Evolutionary conservation across 192 early-diverging fungal genomes (phyloP).

Genomic region (Haplosporangium gracile): DNA sequence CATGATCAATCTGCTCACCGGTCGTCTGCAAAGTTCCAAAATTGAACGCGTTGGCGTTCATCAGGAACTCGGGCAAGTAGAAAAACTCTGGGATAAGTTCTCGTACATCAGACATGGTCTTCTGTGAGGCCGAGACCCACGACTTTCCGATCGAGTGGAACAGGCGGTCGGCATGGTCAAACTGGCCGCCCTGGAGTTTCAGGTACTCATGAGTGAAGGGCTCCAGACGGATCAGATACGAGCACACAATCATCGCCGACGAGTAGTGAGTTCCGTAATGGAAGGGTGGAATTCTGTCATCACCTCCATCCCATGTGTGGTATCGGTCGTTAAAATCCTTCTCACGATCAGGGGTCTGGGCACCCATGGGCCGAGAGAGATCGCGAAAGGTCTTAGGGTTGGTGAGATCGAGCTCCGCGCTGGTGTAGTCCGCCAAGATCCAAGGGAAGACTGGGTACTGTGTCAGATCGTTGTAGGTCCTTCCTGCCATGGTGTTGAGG

Average conservation of each 20-base stretch:
- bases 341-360: constrained; percentile 76
- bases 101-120: constrained; percentile 86
- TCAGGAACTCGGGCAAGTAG: constrained; percentile 93
- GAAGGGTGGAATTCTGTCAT: constrained; percentile 71
- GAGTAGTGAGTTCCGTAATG: constrained; percentile 99
- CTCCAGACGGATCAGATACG: constrained; percentile 90
- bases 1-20: constrained; percentile 78
- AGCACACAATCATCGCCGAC: constrained; percentile 90
- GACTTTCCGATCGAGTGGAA: constrained; percentile 84
- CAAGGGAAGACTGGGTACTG: constrained; percentile 99
- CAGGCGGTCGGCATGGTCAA: constrained; percentile 87
- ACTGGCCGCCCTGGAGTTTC: constrained; percentile 83
- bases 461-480: constrained; percentile 90
- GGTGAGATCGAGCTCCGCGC: constrained; percentile 82
- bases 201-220: constrained; percentile 90
- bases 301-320: constrained; percentile 71
- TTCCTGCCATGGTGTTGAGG: constrained; percentile 90
- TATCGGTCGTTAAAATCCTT: constrained; percentile 76
- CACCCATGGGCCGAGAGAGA: constrained; percentile 92
- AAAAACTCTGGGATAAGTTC: constrained; percentile 98
- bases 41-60: constrained; percentile 78
- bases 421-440: constrained; percentile 86
- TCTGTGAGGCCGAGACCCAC: constrained; percentile 80
- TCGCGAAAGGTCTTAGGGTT: constrained; percentile 88
- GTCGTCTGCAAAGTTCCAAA: constrained; percentile 69